phyloP scores from a whole-genome alignment of 2,329 filamentous ascomycete genomes.

The Cordyceps cicadae region DNA sequence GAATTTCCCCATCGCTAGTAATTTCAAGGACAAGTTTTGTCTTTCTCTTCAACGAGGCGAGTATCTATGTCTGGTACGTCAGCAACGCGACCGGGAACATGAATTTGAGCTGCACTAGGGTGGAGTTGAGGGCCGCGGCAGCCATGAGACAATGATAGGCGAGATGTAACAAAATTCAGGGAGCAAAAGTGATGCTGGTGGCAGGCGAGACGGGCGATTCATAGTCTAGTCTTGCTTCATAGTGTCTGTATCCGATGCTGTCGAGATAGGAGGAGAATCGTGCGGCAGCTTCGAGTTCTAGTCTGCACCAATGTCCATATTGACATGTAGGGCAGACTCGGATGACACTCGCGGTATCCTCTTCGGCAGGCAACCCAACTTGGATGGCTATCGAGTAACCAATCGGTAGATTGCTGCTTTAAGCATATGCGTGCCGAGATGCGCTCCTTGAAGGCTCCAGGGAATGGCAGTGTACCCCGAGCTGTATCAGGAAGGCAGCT shows the following conservation, averaged over 20 bases:
- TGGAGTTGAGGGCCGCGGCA: background rate
- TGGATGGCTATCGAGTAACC: background rate
- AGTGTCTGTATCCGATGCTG: background rate
- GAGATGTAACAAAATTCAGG: background rate
- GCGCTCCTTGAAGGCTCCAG: background rate
- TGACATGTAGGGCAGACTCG: background rate
- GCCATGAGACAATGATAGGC: background rate
- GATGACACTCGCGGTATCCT: background rate
- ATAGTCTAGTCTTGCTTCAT: background rate
- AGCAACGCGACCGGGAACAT: background rate
- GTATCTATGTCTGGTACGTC: background rate
- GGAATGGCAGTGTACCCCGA: background rate
- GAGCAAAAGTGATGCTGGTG: background rate
- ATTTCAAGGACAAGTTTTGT: background rate
- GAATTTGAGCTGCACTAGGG: background rate
- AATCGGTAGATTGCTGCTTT: background rate
- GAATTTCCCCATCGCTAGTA: constrained; percentile 7
- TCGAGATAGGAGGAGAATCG: background rate
- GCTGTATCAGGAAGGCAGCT: background rate
- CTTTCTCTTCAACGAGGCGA: background rate
- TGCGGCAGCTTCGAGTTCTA: background rate
- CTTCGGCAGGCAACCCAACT: background rate
- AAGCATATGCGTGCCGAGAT: background rate
- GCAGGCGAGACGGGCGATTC: background rate
- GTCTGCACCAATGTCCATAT: background rate